A percentile compares a stretch with the other conserved stretches of the same genome.
Evolutionary conservation across 1,139 yeast genomes (phyloP).

Genomic region (Scheffersomyces illinoinensis): DNA sequence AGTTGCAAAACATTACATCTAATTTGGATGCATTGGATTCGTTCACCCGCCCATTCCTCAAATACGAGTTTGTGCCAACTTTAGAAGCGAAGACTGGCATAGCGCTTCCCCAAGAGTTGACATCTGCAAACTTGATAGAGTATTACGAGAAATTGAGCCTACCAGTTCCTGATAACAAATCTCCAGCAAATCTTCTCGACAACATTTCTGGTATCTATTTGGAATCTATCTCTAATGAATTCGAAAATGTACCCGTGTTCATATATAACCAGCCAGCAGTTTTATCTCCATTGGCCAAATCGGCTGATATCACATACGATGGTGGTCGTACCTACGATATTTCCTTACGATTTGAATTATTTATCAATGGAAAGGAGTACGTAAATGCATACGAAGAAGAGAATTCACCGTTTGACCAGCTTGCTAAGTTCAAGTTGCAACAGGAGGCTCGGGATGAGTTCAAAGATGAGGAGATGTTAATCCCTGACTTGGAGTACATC

Average conservation of each 20-base stretch:
- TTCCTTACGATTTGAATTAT: conserved; percentile 80
- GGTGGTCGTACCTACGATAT: conserved; percentile 37
- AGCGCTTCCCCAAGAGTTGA: conserved; percentile 39
- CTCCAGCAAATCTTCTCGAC: conserved; percentile 65
- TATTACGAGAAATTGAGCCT: conserved; percentile 34
- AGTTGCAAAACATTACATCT: conserved; percentile 7
- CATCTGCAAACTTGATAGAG: conserved; percentile 35
- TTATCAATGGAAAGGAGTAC: conserved; percentile 77
- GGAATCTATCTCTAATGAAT: conserved; percentile 56
- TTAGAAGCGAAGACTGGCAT: conserved; percentile 48
- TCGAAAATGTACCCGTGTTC: conserved; percentile 57
- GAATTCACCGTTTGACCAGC: conserved; percentile 76
- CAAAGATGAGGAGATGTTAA: conserved; percentile 60
- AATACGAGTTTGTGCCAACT: conserved; percentile 62
- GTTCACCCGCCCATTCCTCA: conserved; percentile 24
- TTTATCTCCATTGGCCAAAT: conserved; percentile 87
- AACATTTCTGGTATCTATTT: conserved; percentile 59
- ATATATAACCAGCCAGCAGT: conserved; percentile 82
- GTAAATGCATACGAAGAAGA: conserved; percentile 97
- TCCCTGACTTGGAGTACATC: conserved; percentile 74
- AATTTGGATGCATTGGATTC: conserved; percentile 18
- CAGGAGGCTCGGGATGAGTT: conserved; percentile 45
- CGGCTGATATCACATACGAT: conserved; percentile 31
- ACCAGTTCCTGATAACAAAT: conserved; percentile 41
- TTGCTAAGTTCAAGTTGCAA: conserved; percentile 59